Conservation (phyloP, 148 eudicot species). For the Tetragonia tetragonoides region DNA sequence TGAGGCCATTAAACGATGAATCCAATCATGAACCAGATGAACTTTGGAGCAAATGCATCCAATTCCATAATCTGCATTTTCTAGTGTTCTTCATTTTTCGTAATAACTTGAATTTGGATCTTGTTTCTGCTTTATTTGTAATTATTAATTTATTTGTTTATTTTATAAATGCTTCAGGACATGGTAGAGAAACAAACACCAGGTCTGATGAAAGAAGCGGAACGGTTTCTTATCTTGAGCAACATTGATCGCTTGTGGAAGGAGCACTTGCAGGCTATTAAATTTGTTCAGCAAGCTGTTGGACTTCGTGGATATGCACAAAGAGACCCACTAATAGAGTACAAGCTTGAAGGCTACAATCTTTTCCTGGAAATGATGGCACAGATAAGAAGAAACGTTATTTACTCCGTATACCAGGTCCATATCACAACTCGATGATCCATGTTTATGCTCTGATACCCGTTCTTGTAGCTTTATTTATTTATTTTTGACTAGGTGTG, state of each 20-base stretch:
- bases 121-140: neutral
- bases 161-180: slow-evolving; percentile 39
- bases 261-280: slow-evolving; percentile 95
- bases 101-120: neutral
- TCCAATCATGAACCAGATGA: too few relatives aligned
- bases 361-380: slow-evolving; percentile 99
- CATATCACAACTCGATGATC: slow-evolving; percentile 19
- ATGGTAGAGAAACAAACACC: slow-evolving; percentile 79
- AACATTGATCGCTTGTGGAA: slow-evolving; percentile 98
- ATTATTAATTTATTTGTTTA: too few relatives aligned
- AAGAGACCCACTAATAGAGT: slow-evolving; percentile 95
- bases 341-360: slow-evolving; percentile 98
- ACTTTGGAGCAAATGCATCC: neutral
- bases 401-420: slow-evolving; percentile 96
- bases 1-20: too few relatives aligned
- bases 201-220: slow-evolving; percentile 97
- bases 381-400: slow-evolving; percentile 91
- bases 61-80: neutral
- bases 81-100: neutral
- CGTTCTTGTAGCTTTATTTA: neutral
- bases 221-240: slow-evolving; percentile 82
- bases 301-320: slow-evolving; percentile 98
- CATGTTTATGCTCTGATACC: neutral
- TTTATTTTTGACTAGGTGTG: too few relatives aligned
- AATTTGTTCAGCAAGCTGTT: slow-evolving; percentile 98